A percentile compares a stretch with the other conserved stretches of the same genome.
phyloP scores from a whole-genome alignment of 208 protist genomes.

The Porcisia hertigi region DNA sequence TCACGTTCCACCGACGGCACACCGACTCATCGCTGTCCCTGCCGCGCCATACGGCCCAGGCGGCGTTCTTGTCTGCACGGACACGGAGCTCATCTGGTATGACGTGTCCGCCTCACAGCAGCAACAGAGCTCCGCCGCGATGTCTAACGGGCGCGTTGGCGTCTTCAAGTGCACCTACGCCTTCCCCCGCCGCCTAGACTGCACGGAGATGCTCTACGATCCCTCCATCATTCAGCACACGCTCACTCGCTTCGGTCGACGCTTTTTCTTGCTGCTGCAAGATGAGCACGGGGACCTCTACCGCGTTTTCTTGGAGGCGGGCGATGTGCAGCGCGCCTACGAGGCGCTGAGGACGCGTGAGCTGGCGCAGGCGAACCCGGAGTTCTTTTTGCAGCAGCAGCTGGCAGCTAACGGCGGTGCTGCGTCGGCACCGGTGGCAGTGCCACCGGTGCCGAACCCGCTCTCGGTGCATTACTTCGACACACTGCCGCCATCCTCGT shows the following conservation, averaged over 20 bases:
- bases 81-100: slow-evolving; percentile 94
- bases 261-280: slow-evolving; percentile 97
- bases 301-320: slow-evolving; percentile 87
- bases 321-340: slow-evolving; percentile 82
- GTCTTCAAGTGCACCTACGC: slow-evolving; percentile 81
- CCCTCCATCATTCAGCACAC: slow-evolving; percentile 90
- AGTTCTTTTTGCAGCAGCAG: slow-evolving; percentile 10
- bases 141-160: slow-evolving; percentile 18
- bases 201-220: slow-evolving; percentile 75
- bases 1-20: slow-evolving; percentile 87
- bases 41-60: slow-evolving; percentile 91
- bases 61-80: slow-evolving; percentile 97
- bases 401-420: slow-evolving; percentile 11
- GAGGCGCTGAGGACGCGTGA: slow-evolving; percentile 52
- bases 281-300: slow-evolving; percentile 98
- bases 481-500: slow-evolving; percentile 91
- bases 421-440: neutral
- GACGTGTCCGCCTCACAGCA: slow-evolving; percentile 59
- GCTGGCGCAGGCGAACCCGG: slow-evolving; percentile 34
- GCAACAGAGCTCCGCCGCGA: slow-evolving; percentile 9
- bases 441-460: slow-evolving; percentile 49
- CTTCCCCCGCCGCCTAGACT: slow-evolving; percentile 82
- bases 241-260: slow-evolving; percentile 67
- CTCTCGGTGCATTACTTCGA: slow-evolving; percentile 97
- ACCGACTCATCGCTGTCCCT: slow-evolving; percentile 91